Evolutionary conservation across 2,329 filamentous ascomycete genomes (phyloP).

Genomic region (Stagonosporopsis tanaceti): DNA sequence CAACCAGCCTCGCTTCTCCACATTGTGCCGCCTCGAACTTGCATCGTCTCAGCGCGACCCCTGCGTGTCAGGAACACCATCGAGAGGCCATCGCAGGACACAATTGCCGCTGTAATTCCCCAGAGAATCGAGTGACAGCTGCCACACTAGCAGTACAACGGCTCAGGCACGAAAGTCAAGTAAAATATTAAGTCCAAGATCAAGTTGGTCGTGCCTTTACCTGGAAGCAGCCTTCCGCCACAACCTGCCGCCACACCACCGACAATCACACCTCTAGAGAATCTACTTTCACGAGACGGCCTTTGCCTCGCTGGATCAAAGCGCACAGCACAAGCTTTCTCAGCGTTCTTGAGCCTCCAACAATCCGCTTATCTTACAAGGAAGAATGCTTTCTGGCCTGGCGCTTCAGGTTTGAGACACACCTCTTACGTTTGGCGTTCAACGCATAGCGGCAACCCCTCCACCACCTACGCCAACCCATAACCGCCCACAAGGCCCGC

Average conservation of each 20-base stretch:
- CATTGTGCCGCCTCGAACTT: slow-evolving; percentile 38
- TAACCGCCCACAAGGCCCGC: slow-evolving; percentile 26
- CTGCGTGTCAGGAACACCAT: slow-evolving; percentile 38
- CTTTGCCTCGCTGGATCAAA: slow-evolving; percentile 32
- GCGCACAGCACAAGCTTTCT: slow-evolving; percentile 32
- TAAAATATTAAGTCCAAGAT: neutral
- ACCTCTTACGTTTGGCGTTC: slow-evolving; percentile 47
- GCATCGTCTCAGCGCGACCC: slow-evolving; percentile 44
- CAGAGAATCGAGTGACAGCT: slow-evolving; percentile 15
- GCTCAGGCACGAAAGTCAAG: slow-evolving; percentile 22
- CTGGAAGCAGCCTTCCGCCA: slow-evolving; percentile 1
- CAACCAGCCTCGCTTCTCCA: slow-evolving; percentile 13
- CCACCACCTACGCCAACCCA: slow-evolving; percentile 25
- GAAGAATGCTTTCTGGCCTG: slow-evolving; percentile 48
- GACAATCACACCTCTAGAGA: neutral
- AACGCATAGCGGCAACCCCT: slow-evolving; percentile 39
- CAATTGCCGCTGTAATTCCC: slow-evolving; percentile 15
- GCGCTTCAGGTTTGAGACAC: slow-evolving; percentile 52
- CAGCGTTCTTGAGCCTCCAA: slow-evolving; percentile 29
- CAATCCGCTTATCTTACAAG: slow-evolving; percentile 27
- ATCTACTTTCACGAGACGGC: slow-evolving; percentile 19
- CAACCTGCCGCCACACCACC: neutral
- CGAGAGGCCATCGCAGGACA: slow-evolving; percentile 18
- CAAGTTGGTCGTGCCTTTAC: neutral
- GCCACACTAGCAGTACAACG: slow-evolving; percentile 22